Evolutionary conservation across 495 filamentous ascomycete species (phyloP), one percentile per base, ranked within the genome.

Genomic region (Sphaerosporella brunnea): DNA sequence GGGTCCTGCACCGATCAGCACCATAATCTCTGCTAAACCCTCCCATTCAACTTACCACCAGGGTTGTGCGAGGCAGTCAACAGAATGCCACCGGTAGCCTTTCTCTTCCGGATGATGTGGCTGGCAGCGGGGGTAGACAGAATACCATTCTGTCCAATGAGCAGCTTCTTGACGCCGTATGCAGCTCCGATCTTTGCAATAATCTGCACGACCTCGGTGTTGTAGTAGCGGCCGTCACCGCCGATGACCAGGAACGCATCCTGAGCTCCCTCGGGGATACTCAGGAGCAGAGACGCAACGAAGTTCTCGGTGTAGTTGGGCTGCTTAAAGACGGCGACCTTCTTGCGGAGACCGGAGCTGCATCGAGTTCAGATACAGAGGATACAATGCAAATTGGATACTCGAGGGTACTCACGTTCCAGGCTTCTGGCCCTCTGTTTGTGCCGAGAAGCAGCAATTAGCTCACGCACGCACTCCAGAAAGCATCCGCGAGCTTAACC

Each of bases 11-110:
- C 19, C 36, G 24, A 43, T 58, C n/a, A 51, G 34, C 18, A 32
- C 19, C 30, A 11, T 8, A 1, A 1, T 36, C 13, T 36, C 23
- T 15, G 5, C 34, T 47, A 7, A 35, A 44, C 25, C 21, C 4
- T 4, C 46, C 23, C 5, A 38, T 35, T 28, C 18, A 51, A 70
- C 80, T 65, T 70, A 93, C 87, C 90, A 64, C 90, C 90, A 35
- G 90, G 87, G 67, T 97, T 97, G 70, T 97, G 90, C 63, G 84
- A 93, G 54, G 90, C 90, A 47, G 92, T 97, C 69, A 97, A 68
- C 42, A 97, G 71, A 49, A 97, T 96, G 59, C 90, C 90, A 61
- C 90, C 90, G 34, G 90, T 97, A 25, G 92, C 90, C 62, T 85
- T 80, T 51, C 81, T 73, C 68, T 87, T 84, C 53, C 92, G 75